A percentile compares a stretch with the other conserved stretches of the same genome.
phyloP scores from a whole-genome alignment of 2,329 filamentous ascomycete genomes.

The Bimuria novae-zelandiae region DNA sequence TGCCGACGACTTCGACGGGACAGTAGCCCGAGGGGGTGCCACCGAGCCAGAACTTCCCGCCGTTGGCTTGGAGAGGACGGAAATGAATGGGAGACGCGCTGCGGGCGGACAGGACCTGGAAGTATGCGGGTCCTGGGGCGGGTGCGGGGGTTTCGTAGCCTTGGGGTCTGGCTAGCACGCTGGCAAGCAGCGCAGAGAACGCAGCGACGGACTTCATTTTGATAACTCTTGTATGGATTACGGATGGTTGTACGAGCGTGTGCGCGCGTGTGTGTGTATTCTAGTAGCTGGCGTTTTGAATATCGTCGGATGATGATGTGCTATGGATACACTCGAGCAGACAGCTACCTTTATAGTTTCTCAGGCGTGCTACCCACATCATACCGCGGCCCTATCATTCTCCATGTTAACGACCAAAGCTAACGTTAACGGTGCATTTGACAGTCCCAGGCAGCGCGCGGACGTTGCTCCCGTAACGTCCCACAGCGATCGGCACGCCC shows the following conservation, averaged over 20 bases:
- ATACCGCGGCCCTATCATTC: no score
- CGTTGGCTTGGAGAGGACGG: conserved; percentile 53
- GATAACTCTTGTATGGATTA: not conserved
- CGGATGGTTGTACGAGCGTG: not conserved
- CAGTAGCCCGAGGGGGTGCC: conserved; percentile 55
- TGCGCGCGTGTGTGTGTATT: not conserved
- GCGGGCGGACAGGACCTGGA: conserved; percentile 51
- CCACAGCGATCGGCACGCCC: not conserved
- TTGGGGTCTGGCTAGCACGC: conserved; percentile 23
- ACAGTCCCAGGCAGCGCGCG: not conserved
- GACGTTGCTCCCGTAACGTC: not conserved
- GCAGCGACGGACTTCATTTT: conserved; percentile 44
- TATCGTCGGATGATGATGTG: no score
- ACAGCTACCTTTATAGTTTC: no score
- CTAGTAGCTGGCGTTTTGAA: no score
- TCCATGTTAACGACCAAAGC: no score
- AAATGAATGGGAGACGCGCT: conserved; percentile 57
- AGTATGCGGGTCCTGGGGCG: conserved; percentile 32
- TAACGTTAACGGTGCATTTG: not conserved
- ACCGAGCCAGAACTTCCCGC: conserved; percentile 57
- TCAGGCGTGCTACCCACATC: no score
- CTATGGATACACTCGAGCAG: no score
- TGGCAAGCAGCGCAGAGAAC: conserved; percentile 33
- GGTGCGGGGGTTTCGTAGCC: not conserved
- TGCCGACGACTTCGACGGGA: conserved; percentile 43